Evolutionary conservation across 805 yeast species (phyloP).

Genomic region (Barnettozyma californica): DNA sequence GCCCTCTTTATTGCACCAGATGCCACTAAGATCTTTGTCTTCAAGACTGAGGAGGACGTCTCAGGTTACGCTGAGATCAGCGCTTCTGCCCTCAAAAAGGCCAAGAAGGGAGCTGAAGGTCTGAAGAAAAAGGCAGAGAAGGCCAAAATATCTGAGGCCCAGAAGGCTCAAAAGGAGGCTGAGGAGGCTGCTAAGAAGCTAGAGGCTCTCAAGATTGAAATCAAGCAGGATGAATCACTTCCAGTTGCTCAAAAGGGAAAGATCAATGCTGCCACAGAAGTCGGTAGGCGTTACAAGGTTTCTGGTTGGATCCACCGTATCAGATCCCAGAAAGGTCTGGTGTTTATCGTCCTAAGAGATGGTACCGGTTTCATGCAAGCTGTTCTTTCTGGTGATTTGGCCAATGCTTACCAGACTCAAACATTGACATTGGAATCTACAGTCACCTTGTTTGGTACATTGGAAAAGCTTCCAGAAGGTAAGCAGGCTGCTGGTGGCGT

Average conservation of each 20-base stretch:
- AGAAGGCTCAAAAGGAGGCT: conserved; percentile 50
- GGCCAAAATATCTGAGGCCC: conserved; percentile 48
- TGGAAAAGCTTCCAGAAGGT: conserved; percentile 87
- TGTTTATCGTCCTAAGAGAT: conserved; percentile 88
- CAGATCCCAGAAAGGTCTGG: conserved; percentile 87
- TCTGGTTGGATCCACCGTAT: conserved; percentile 97
- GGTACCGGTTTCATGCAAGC: conserved; percentile 90
- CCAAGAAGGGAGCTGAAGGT: conserved; percentile 93
- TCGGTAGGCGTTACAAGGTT: conserved; percentile 69
- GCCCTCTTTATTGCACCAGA: conserved; percentile 51
- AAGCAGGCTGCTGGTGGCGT: conserved; percentile 97
- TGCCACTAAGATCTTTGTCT: conserved; percentile 49
- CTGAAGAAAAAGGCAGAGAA: conserved; percentile 63
- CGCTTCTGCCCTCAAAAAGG: conserved; percentile 90
- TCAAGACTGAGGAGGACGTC: conserved; percentile 54
- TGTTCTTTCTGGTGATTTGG: conserved; percentile 85
- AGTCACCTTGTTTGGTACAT: conserved; percentile 70
- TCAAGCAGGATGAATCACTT: conserved; percentile 68
- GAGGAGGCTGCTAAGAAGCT: conserved; percentile 70
- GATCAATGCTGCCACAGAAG: conserved; percentile 37
- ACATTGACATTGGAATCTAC: conserved; percentile 88
- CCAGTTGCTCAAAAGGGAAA: conserved; percentile 67
- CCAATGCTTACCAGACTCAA: conserved; percentile 80
- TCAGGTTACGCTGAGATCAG: conserved; percentile 70
- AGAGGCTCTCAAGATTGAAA: conserved; percentile 72